These are phyloP conservation scores for Cercophora sp. DNA, from an alignment of 495 filamentous ascomycete genomes.

Conservation along the genomic window DNA sequence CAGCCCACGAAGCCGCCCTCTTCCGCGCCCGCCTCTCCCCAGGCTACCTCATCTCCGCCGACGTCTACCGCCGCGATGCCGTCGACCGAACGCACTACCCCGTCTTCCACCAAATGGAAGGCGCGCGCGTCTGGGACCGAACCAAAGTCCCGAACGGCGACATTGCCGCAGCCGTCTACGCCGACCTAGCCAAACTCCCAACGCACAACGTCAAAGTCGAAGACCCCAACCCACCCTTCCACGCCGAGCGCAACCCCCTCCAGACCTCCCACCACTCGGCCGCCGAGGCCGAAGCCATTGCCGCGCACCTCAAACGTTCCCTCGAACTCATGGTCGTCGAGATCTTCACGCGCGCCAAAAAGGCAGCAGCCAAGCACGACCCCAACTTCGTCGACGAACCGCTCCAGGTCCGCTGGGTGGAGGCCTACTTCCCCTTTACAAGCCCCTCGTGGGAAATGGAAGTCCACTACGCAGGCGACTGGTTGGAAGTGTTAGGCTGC, in stretches of 20 bases:
- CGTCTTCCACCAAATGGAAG: conserved; percentile 98
- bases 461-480: conserved; percentile 89
- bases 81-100: conserved; percentile 94
- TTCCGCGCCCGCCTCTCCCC: conserved; percentile 70
- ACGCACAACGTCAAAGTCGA: conserved; percentile 69
- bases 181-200: conserved; percentile 65
- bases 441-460: conserved; percentile 94
- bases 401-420: conserved; percentile 85
- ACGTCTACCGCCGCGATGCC: conserved; percentile 93
- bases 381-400: conserved; percentile 56
- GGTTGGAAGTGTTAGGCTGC: conserved; percentile 92
- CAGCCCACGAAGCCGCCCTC: conserved; percentile 83
- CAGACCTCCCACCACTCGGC: conserved; percentile 65
- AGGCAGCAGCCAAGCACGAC: conserved; percentile 53
- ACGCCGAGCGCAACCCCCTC: conserved; percentile 78
- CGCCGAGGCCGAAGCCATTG: conserved; percentile 79
- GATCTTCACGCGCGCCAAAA: conserved; percentile 76
- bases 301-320: conserved; percentile 81
- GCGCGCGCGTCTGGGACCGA: conserved; percentile 85
- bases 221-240: conserved; percentile 76
- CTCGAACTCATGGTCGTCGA: conserved; percentile 85
- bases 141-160: conserved; percentile 51
- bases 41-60: conserved; percentile 88
- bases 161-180: conserved; percentile 58
- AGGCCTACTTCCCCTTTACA: conserved; percentile 96